Conservation (phyloP, 306 rosid genomes). For the Alnus glutinosa region DNA sequence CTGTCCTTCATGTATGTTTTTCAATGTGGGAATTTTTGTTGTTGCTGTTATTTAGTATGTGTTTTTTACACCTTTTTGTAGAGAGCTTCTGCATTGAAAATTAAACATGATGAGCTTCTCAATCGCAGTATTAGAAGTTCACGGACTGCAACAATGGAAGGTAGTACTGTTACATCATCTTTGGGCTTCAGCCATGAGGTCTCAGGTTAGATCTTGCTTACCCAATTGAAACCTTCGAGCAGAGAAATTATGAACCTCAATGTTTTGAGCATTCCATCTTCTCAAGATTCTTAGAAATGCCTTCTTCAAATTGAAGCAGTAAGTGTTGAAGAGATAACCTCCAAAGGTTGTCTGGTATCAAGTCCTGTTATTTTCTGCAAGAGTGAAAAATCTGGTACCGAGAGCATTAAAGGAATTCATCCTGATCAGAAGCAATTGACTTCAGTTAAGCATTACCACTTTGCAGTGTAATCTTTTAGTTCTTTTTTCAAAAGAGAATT, state of each 20-base stretch:
- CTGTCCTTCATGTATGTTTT: background rate
- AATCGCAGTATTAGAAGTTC: constrained; percentile 29
- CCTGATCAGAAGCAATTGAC: constrained; percentile 33
- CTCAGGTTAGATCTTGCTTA: constrained; percentile 77
- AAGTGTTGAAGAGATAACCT: constrained; percentile 22
- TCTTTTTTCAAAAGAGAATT: constrained; percentile 23
- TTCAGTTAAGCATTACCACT: constrained; percentile 48
- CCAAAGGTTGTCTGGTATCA: constrained; percentile 17
- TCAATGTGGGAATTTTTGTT: background rate
- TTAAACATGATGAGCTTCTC: constrained; percentile 63
- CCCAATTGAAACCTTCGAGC: constrained; percentile 31
- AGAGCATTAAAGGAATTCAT: constrained; percentile 23
- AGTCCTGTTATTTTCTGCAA: constrained; percentile 20
- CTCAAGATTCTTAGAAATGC: constrained; percentile 53
- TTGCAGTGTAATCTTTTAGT: constrained; percentile 17
- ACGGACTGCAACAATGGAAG: constrained; percentile 24
- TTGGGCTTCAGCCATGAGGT: constrained; percentile 42
- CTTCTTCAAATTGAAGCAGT: constrained; percentile 44
- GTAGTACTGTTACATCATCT: constrained; percentile 36
- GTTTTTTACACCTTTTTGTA: constrained; percentile 20
- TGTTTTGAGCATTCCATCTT: constrained; percentile 67
- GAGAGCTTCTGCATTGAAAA: constrained; percentile 63
- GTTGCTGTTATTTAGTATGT: background rate
- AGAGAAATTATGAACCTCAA: constrained; percentile 32
- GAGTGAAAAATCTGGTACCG: constrained; percentile 26